A percentile compares a stretch with the other conserved stretches of the same genome.
Conservation (phyloP, 495 filamentous ascomycete genomes). For the Xylaria bambusicola region DNA sequence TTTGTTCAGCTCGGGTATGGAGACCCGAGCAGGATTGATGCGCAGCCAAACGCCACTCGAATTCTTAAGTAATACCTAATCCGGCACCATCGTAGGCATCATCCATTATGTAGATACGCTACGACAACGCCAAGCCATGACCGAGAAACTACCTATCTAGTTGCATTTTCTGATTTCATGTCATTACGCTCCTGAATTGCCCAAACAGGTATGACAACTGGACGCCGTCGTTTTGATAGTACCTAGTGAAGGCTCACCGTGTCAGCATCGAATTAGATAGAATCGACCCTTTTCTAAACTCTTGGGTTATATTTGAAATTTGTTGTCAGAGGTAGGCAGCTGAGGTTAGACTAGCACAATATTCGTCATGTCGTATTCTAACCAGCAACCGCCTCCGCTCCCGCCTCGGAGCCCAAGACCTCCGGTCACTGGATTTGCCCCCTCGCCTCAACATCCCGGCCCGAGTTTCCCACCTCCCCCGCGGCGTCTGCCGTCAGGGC, state of each 20-base stretch:
- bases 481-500: conserved; percentile 13
- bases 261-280: not conserved
- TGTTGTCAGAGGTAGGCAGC: not conserved
- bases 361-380: conserved; percentile 17
- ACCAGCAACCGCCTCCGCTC: conserved; percentile 22
- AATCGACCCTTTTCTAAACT: not conserved
- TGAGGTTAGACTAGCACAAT: not conserved
- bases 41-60: not conserved
- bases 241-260: no score
- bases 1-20: not conserved
- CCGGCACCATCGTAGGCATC: no score
- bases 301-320: not conserved
- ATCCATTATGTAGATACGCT: no score
- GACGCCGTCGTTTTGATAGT: no score
- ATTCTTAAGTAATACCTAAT: no score
- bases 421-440: conserved; percentile 1
- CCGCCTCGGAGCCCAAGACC: conserved; percentile 23
- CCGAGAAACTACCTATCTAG: no score
- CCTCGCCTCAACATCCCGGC: conserved; percentile 8
- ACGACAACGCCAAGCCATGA: no score
- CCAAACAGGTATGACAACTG: no score
- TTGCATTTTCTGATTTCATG: no score
- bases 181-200: no score
- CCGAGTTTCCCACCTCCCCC: conserved; percentile 10
- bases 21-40: not conserved